Percentiles rank a stretch among this genome's conserved stretches.
These are phyloP conservation scores for Cryphonectria naterciae DNA, from an alignment of 2,329 filamentous ascomycete genomes.

Conservation along the genomic window DNA sequence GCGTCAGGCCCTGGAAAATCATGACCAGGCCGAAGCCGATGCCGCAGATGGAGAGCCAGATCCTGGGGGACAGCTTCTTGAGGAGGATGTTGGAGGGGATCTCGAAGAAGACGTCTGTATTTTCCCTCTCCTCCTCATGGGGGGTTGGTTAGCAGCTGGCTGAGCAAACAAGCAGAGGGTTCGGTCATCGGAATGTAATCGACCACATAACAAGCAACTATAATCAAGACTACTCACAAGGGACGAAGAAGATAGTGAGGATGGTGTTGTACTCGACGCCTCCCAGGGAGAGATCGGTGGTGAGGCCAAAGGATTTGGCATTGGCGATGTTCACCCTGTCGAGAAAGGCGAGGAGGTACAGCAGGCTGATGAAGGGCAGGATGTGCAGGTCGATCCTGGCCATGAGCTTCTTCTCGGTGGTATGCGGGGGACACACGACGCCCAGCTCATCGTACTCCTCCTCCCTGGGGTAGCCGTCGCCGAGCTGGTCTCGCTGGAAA, in stretches of 20 bases:
- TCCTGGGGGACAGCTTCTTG: conserved; percentile 66
- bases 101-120: conserved; percentile 53
- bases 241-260: conserved; percentile 75
- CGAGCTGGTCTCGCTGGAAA: conserved; percentile 17
- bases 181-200: too few species aligned
- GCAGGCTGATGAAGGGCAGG: conserved; percentile 72
- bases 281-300: conserved; percentile 63
- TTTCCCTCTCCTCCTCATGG: too few species aligned
- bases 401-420: conserved; percentile 68
- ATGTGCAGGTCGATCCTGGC: conserved; percentile 72
- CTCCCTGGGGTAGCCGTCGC: conserved; percentile 30
- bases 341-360: conserved; percentile 73
- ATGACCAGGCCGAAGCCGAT: conserved; percentile 79
- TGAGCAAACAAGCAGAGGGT: neutral
- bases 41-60: conserved; percentile 83
- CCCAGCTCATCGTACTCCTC: conserved; percentile 40
- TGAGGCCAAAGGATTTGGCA: conserved; percentile 69
- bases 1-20: conserved; percentile 75
- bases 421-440: conserved; percentile 54
- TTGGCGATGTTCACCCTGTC: conserved; percentile 82
- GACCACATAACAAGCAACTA: neutral
- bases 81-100: conserved; percentile 75
- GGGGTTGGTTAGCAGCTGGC: neutral
- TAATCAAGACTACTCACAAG: neutral
- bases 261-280: conserved; percentile 72